Evolutionary conservation across 768 basidiomycete genomes (phyloP).

Genomic region (Omphalotus guepiniiformis): DNA sequence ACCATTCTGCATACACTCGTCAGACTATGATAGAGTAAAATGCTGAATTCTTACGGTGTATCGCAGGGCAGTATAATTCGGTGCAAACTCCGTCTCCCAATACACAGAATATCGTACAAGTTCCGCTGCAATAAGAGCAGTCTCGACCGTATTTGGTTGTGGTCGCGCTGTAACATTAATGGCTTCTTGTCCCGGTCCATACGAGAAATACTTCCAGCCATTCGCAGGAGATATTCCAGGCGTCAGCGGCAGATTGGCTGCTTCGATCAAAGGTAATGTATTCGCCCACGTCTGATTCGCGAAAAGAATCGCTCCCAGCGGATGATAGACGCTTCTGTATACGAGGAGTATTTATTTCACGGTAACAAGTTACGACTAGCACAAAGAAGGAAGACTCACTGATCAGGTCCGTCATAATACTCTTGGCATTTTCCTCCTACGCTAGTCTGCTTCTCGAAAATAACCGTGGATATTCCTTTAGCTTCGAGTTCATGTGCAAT

Average conservation of each 20-base stretch:
- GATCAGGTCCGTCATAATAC: slow-evolving; percentile 9
- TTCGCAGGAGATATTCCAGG: slow-evolving; percentile 2
- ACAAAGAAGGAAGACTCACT: too few relatives aligned
- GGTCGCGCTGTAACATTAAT: neutral
- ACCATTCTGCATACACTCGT: neutral
- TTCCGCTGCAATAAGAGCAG: neutral
- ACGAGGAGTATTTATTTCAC: too few relatives aligned
- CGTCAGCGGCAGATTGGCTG: slow-evolving; percentile 1
- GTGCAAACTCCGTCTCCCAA: neutral
- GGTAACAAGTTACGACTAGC: too few relatives aligned
- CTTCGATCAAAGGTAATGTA: slow-evolving; percentile 3
- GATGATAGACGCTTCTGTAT: slow-evolving; percentile 2
- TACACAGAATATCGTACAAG: neutral
- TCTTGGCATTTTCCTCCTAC: slow-evolving; percentile 9
- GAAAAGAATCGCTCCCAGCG: slow-evolving; percentile 7
- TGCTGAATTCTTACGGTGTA: neutral
- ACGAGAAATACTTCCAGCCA: slow-evolving; percentile 5
- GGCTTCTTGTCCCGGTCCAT: neutral
- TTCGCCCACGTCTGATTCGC: slow-evolving; percentile 3
- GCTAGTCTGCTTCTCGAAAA: slow-evolving; percentile 1
- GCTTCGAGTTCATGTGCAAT: slow-evolving; percentile 4
- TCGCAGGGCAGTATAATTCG: neutral
- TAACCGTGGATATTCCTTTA: neutral
- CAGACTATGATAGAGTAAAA: neutral
- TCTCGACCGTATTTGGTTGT: neutral